phyloP scores from a whole-genome alignment of 306 rosid species.

The Citrullus colocynthis region DNA sequence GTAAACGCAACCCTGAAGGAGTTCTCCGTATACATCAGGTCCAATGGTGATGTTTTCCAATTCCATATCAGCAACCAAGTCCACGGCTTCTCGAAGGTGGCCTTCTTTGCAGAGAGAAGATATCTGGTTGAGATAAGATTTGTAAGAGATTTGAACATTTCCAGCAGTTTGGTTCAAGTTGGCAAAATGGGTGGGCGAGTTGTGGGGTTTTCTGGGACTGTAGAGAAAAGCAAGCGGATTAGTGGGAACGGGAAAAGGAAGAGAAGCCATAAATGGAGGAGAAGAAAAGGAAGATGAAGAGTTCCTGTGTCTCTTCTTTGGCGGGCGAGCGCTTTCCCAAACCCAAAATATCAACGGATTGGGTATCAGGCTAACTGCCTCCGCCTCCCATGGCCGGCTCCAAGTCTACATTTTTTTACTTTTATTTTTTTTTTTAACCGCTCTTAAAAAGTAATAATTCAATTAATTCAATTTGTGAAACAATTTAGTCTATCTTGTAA shows the following conservation, averaged over 20 bases:
- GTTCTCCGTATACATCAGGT: constrained; percentile 48
- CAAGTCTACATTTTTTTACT: too few species aligned
- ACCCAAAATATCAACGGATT: neutral
- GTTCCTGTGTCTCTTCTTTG: neutral
- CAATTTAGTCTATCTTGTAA: too few species aligned
- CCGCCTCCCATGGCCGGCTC: too few species aligned
- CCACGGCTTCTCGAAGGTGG: constrained; percentile 30
- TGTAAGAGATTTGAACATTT: constrained; percentile 10
- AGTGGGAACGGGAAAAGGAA: constrained; percentile 19
- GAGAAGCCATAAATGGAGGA: constrained; percentile 45
- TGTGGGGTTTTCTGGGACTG: constrained; percentile 4
- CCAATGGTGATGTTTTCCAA: constrained; percentile 13
- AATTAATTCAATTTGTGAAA: too few species aligned
- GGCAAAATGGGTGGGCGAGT: constrained; percentile 15
- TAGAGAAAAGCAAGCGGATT: constrained; percentile 10
- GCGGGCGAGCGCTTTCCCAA: neutral
- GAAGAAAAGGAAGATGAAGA: neutral
- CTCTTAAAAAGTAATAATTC: too few species aligned
- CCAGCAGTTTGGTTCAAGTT: constrained; percentile 12
- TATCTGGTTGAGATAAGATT: constrained; percentile 24
- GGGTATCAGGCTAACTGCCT: neutral
- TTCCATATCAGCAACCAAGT: constrained; percentile 27
- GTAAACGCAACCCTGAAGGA: constrained; percentile 73
- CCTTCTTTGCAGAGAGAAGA: constrained; percentile 51
- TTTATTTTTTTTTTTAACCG: too few species aligned